A percentile compares a stretch with the other conserved stretches of the same genome.
Evolutionary conservation across 306 rosid species (phyloP).

Genomic region (Casuarina equisetifolia): DNA sequence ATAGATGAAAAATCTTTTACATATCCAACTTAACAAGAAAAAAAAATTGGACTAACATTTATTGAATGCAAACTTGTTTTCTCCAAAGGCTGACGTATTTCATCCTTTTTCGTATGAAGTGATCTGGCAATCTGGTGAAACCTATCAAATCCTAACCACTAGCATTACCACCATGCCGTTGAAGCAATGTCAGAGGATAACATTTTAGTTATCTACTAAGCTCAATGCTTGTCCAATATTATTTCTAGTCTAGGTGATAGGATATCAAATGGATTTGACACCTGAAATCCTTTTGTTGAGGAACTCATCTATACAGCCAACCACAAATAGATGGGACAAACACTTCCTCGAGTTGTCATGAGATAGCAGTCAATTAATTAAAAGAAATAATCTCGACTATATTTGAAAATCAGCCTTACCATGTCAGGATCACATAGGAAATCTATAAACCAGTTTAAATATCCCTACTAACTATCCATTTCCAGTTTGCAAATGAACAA

Average conservation of each 20-base stretch:
- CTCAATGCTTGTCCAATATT: neutral
- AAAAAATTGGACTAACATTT: neutral
- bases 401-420: neutral
- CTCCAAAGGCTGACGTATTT: neutral
- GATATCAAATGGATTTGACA: neutral
- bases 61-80: neutral
- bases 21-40: neutral
- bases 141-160: neutral
- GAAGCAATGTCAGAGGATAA: neutral
- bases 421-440: neutral
- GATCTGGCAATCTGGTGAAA: neutral
- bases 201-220: neutral
- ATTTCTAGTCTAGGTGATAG: neutral
- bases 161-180: neutral
- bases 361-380: neutral
- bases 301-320: neutral
- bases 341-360: neutral
- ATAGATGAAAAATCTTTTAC: neutral
- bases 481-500: neutral
- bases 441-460: neutral
- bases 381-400: neutral
- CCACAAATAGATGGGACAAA: neutral
- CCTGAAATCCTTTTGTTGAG: neutral
- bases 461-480: neutral
- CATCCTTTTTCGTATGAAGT: neutral